These are phyloP conservation scores for Termitomyces sp. DNA, from an alignment of 768 basidiomycete genomes.

Conservation along the genomic window DNA sequence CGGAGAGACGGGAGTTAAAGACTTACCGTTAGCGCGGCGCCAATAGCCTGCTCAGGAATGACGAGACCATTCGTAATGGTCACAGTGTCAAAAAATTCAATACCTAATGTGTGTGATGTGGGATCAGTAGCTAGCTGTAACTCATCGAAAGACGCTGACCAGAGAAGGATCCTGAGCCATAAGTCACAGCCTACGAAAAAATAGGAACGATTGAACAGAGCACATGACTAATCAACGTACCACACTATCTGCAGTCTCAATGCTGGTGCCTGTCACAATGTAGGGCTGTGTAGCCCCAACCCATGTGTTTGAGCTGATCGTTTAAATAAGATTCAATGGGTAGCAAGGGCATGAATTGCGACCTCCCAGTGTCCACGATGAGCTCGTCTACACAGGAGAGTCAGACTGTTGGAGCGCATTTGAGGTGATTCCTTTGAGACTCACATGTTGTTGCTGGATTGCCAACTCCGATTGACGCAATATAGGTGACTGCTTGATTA, in stretches of 20 bases:
- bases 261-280: constrained; percentile 43
- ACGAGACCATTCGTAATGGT: constrained; percentile 43
- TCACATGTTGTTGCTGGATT: too few relatives aligned
- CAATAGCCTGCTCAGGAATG: constrained; percentile 56
- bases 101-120: too few relatives aligned
- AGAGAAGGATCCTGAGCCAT: constrained; percentile 58
- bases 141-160: constrained; percentile 26
- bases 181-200: constrained; percentile 39
- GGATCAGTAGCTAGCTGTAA: neutral
- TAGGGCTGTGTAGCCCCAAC: constrained; percentile 25
- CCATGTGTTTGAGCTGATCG: too few relatives aligned
- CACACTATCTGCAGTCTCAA: constrained; percentile 38
- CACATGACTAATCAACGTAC: constrained; percentile 25
- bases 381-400: constrained; percentile 36
- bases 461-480: constrained; percentile 33
- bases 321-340: neutral
- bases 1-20: too few relatives aligned
- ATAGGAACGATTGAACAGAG: neutral
- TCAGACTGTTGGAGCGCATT: neutral
- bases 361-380: constrained; percentile 60
- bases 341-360: neutral
- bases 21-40: constrained; percentile 41
- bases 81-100: constrained; percentile 48
- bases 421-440: too few relatives aligned
- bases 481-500: constrained; percentile 38